These are phyloP conservation scores for Trichoderma semiorbis DNA, from an alignment of 2,329 filamentous ascomycete species.

Conservation along the genomic window DNA sequence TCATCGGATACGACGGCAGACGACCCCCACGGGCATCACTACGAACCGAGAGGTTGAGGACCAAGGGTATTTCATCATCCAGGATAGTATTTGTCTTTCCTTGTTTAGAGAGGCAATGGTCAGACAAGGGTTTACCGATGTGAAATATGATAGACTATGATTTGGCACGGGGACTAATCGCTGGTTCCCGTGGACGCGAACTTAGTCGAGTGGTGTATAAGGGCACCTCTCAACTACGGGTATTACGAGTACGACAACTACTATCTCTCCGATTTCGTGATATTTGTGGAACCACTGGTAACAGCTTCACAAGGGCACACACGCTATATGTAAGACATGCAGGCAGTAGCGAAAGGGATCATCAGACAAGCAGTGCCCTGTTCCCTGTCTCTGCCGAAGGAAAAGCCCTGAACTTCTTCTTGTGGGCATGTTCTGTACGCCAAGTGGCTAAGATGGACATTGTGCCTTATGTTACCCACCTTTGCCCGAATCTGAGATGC, in stretches of 20 bases:
- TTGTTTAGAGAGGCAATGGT: not conserved
- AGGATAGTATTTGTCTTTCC: not conserved
- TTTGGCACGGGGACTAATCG: not conserved
- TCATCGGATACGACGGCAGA: not conserved
- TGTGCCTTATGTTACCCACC: not conserved
- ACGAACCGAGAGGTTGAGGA: not conserved
- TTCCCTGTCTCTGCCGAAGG: not conserved
- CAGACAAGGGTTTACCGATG: not conserved
- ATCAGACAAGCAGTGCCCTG: not conserved
- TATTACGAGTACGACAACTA: not conserved
- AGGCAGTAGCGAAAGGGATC: not conserved
- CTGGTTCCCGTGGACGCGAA: not conserved
- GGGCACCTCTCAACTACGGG: not conserved
- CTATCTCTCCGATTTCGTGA: not conserved
- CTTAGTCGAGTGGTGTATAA: not conserved
- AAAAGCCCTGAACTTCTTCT: not conserved
- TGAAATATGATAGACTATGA: not conserved
- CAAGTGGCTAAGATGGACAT: not conserved
- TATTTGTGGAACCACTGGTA: not conserved
- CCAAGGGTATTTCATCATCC: not conserved
- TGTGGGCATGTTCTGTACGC: not conserved
- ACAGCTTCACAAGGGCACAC: not conserved
- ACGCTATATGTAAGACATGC: not conserved
- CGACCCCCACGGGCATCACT: not conserved
- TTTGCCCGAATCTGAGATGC: not conserved